phyloP scores from a whole-genome alignment of 257 asterid genomes.

The Coffea eugenioides region DNA sequence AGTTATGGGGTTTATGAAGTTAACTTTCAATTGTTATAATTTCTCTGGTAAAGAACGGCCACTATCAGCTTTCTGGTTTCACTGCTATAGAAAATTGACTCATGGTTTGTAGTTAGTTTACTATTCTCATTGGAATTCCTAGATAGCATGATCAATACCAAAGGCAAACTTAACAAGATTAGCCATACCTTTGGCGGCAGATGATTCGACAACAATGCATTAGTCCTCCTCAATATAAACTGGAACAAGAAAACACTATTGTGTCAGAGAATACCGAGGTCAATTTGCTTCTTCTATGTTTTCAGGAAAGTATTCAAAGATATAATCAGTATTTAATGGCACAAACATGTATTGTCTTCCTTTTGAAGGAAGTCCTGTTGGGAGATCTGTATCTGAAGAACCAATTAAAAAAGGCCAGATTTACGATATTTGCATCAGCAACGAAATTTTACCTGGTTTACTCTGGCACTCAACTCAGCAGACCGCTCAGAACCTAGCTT shows the following conservation, averaged over 20 bases:
- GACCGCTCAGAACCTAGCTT: conserved; percentile 84
- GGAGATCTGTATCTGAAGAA: background rate
- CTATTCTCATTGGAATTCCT: background rate
- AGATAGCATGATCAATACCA: background rate
- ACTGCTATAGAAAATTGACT: background rate
- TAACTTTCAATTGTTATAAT: background rate
- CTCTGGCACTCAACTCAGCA: conserved; percentile 79
- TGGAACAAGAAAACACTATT: conserved; percentile 37
- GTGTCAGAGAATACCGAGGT: conserved; percentile 6
- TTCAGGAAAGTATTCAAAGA: background rate
- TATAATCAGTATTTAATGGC: background rate
- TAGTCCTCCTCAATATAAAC: conserved; percentile 97
- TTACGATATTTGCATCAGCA: conserved; percentile 10
- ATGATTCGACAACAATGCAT: conserved; percentile 89
- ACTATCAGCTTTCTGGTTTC: background rate
- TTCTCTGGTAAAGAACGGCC: background rate
- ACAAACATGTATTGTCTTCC: background rate
- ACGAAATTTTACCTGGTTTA: conserved; percentile 67
- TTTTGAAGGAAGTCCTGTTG: background rate
- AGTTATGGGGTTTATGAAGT: background rate
- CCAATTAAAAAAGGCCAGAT: conserved; percentile 4
- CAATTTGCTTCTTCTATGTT: conserved; percentile 2
- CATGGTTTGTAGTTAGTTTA: background rate
- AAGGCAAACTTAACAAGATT: background rate
- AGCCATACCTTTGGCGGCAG: conserved; percentile 91